Evolutionary conservation across 1,284 basidiomycete species (phyloP), one percentile per base, ranked within the genome.

Genomic region (Heterobasidion parviporum): DNA sequence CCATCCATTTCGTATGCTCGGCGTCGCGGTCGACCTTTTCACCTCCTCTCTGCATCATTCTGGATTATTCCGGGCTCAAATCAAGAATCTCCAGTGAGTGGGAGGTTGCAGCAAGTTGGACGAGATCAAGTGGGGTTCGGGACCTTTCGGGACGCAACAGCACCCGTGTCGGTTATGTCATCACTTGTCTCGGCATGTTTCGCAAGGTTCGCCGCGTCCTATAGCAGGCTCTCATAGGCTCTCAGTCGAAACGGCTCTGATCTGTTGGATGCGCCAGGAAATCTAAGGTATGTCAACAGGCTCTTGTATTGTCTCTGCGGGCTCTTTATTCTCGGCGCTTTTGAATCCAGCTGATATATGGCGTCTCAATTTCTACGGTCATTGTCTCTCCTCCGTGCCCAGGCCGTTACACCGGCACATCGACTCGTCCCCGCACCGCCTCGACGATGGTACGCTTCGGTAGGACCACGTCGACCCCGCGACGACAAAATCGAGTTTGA

Each of bases 401-500:
- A 41, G 38, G 38, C 38, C 12, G 38, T 41, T 41, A 10, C 38
- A 10, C n/a, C n/a, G 6, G 10, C 38, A 41, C 38, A 8, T 6
- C 38, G 38, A 41, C 8, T 10, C n/a, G 38, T 6, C 12, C 38
- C 26, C 26, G 26, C 3, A 26, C 26, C 26, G 7, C 38, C 38
- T 41, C 12, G n/a, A 48, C n/a, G 47, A 48, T 26, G 47, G 20
- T 20, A 51, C 50, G 50, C 50, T 8, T 41, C 38, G 10, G n/a
- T n/a, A 4, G 38, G 26, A 26, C 4, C 26, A 26, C 26, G 38
- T n/a, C 38, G 38, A n/a, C 38, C 38, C 3, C 63, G 63, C 32
- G 66, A 70, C 56, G 54, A 64, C 14, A 57, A 65, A 5, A 71
- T 71, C 48, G 55, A 57, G 26, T 62, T 58, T 56, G 33, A 50